Base-by-base conservation (phyloP, 1,284 basidiomycete species). In the Rhodofomes roseus region DNA sequence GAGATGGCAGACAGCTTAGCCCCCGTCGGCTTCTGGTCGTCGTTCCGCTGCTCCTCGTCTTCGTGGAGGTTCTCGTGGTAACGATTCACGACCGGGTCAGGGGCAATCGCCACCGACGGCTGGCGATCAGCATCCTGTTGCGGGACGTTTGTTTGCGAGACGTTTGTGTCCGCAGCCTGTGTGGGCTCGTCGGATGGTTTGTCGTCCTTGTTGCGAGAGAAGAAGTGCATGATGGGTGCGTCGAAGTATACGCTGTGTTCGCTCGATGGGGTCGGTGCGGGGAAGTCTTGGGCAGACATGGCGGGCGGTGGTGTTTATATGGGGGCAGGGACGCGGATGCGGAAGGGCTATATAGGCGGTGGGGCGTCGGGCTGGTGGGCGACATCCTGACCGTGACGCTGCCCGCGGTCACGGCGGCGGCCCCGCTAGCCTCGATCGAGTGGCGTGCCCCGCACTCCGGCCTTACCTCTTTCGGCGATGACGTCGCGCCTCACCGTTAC, bases 191-290 rank as follows among this genome's bases (percentile, higher is more conserved):
- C 55, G 23, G 46, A 9, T 46, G 37, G 3, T 11, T 40, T 27
- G 25, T 31, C 18, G 37, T 22, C 44, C 2, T 52, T 59, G n/a
- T 57, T 63, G 54, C 63, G 64, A 46, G 60, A 56, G 59, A 65
- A 65, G 55, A 73, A 67, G 48, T 71, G 68, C 60, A 71, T 68
- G 51, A 72, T 61, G 48, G 72, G 74, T 22, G 77, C 76, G 75
- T 78, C 76, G 63, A 76, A 78, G 66, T 78, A 78, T 7, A 74
- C 57, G 54, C 69, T 73, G n/a, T 65, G 69, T 56, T 73, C 75
- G 67, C 74, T 76, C 51, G 65, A 54, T 34, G 77, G 74, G 39
- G 76, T 51, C 31, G 50, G 50, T 34, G 50, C 31, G 34, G 50
- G n/a, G n/a, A 52, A 16, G 50, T 52, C 31, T 36, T 5, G 31